Conservation (phyloP, 805 yeast species). For the Maudiozyma barnettii region DNA sequence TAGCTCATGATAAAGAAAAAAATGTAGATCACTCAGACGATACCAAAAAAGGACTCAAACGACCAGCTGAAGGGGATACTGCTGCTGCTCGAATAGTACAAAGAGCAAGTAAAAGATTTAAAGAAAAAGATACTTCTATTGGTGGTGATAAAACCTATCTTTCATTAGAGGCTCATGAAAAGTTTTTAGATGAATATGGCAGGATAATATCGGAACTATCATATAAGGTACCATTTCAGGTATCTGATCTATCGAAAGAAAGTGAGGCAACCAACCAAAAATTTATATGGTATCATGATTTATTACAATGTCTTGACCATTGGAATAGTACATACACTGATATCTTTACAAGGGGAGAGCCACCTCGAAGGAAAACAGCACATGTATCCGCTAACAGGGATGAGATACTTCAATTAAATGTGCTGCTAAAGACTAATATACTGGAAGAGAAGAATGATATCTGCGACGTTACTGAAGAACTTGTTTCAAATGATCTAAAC, state of each 20-base stretch:
- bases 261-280: not conserved
- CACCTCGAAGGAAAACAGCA: constrained; percentile 3
- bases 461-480: constrained; percentile 5
- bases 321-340: constrained; percentile 32
- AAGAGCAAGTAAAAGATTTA: constrained; percentile 34
- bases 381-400: constrained; percentile 6
- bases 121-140: constrained; percentile 15
- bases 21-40: too few species aligned
- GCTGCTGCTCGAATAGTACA: constrained; percentile 21
- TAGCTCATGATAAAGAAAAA: not conserved
- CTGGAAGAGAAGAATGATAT: constrained; percentile 14
- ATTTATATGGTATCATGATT: constrained; percentile 15
- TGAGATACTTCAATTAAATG: constrained; percentile 20
- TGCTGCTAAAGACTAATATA: constrained; percentile 26
- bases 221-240: constrained; percentile 5
- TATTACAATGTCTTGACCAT: constrained; percentile 26
- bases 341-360: constrained; percentile 18
- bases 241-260: constrained; percentile 6
- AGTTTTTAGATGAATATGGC: constrained; percentile 15
- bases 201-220: constrained; percentile 2
- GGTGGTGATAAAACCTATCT: not conserved
- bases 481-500: constrained; percentile 10
- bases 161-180: constrained; percentile 8
- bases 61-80: not conserved
- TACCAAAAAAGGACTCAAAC: not conserved